Evolutionary conservation across 2,329 filamentous ascomycete species (phyloP).

Genomic region (Furcasterigmium sp.): DNA sequence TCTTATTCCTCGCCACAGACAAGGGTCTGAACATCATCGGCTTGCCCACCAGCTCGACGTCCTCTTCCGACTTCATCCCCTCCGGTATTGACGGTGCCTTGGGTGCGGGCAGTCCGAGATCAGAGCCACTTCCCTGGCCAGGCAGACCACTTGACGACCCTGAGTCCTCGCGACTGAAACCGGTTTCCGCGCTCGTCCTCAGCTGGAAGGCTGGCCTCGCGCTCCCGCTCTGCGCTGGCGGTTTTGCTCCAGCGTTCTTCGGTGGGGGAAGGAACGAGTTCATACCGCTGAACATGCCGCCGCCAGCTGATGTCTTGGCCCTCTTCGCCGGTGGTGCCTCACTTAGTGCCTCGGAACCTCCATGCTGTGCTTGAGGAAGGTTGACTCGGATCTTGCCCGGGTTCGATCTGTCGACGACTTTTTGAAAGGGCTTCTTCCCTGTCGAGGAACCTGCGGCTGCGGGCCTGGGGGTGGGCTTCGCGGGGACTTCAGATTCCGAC

Average conservation of each 20-base stretch:
- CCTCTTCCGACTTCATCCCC: slow-evolving; percentile 53
- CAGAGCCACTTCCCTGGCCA: slow-evolving; percentile 9
- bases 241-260: slow-evolving; percentile 49
- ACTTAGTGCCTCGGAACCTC: slow-evolving; percentile 25
- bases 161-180: slow-evolving; percentile 61
- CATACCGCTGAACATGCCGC: slow-evolving; percentile 71
- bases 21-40: slow-evolving; percentile 85
- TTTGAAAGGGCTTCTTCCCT: slow-evolving; percentile 61
- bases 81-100: slow-evolving; percentile 46
- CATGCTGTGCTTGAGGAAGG: slow-evolving; percentile 51
- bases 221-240: slow-evolving; percentile 24
- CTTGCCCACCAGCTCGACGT: slow-evolving; percentile 68
- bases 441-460: slow-evolving; percentile 10
- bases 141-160: neutral
- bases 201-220: slow-evolving; percentile 47
- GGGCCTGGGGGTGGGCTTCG: slow-evolving; percentile 23
- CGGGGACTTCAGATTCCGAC: slow-evolving; percentile 38
- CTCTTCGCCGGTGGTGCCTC: slow-evolving; percentile 67
- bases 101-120: slow-evolving; percentile 33
- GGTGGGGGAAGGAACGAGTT: slow-evolving; percentile 83
- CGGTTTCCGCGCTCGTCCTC: slow-evolving; percentile 78
- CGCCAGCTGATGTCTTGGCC: slow-evolving; percentile 44
- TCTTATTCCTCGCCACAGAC: slow-evolving; percentile 71
- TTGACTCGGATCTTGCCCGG: slow-evolving; percentile 80
- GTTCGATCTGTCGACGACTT: slow-evolving; percentile 76